Evolutionary conservation across 306 rosid species (phyloP).

Genomic region (Corylus avellana): DNA sequence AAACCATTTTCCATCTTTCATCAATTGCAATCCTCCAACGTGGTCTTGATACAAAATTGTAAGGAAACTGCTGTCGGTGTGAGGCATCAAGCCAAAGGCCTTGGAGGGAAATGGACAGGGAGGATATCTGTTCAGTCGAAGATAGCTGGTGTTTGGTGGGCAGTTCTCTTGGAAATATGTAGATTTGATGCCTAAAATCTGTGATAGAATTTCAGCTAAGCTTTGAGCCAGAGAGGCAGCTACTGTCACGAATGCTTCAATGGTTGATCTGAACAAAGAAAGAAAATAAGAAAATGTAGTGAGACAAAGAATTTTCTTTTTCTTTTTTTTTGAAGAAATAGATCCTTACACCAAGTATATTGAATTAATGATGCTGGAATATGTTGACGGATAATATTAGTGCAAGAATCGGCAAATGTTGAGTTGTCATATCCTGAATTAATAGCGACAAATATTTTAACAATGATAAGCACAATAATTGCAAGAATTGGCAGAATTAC

Average conservation of each 20-base stretch:
- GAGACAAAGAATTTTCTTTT: not conserved
- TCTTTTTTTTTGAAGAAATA: too few relatives aligned
- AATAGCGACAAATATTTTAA: too few relatives aligned
- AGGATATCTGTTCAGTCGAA: constrained; percentile 72
- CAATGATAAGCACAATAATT: too few relatives aligned
- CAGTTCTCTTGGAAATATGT: constrained; percentile 56
- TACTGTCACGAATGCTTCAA: constrained; percentile 42
- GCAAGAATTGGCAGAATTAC: too few relatives aligned
- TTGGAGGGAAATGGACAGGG: constrained; percentile 57
- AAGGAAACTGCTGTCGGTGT: constrained; percentile 57
- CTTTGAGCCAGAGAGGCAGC: constrained; percentile 40
- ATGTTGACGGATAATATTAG: too few relatives aligned
- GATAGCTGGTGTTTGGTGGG: constrained; percentile 36
- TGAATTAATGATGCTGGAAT: too few relatives aligned
- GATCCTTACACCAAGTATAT: too few relatives aligned
- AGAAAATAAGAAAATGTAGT: not conserved
- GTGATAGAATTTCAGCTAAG: constrained; percentile 53
- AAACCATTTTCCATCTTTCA: constrained; percentile 51
- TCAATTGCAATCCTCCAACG: constrained; percentile 49
- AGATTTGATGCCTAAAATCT: constrained; percentile 42
- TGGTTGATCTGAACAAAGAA: constrained; percentile 31
- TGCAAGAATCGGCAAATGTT: too few relatives aligned
- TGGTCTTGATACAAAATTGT: constrained; percentile 47
- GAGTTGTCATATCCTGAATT: too few relatives aligned
- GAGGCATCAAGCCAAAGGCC: constrained; percentile 62